Evolutionary conservation across 345 rosid genomes (phyloP).

Genomic region (Hypericum perforatum): DNA sequence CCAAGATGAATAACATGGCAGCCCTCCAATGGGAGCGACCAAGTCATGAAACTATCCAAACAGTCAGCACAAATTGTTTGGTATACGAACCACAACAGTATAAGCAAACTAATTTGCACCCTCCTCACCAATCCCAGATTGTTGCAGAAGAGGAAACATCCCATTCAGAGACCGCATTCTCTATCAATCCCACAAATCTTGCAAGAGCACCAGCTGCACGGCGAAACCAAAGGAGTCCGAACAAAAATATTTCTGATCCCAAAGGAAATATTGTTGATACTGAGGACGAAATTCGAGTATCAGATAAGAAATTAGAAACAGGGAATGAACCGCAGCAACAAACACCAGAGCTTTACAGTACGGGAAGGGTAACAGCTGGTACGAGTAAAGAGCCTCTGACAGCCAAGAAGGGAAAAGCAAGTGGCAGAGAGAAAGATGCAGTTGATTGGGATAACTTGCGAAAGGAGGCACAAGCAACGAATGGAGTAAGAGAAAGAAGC

Average conservation of each 20-base stretch:
- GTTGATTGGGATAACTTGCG: conserved; percentile 77
- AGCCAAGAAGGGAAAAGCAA: conserved; percentile 39
- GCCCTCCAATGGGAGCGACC: conserved; percentile 18
- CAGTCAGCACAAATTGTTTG: conserved; percentile 8
- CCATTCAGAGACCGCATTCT: conserved; percentile 18
- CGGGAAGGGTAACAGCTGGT: conserved; percentile 19
- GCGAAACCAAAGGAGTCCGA: conserved; percentile 21
- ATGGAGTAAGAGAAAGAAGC: conserved; percentile 38
- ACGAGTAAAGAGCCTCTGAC: conserved; percentile 23
- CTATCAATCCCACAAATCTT: conserved; percentile 15
- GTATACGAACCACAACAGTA: conserved; percentile 18
- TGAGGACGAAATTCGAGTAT: conserved; percentile 21
- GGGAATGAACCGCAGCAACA: conserved; percentile 23
- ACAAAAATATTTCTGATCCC: conserved; percentile 17
- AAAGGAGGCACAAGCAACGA: conserved; percentile 33
- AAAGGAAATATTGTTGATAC: conserved; percentile 18
- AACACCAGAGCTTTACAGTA: conserved; percentile 23
- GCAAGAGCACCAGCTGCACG: conserved; percentile 18
- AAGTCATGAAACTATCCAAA: conserved; percentile 16
- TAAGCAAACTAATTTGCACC: conserved; percentile 23
- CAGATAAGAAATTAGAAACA: conserved; percentile 15
- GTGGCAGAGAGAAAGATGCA: conserved; percentile 29
- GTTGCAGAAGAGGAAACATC: conserved; percentile 17
- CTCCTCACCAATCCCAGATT: conserved; percentile 16
- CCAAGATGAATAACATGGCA: conserved; percentile 12